Evolutionary conservation across 805 yeast genomes (phyloP), one percentile per base, ranked within the genome.

Genomic region (Torulaspora indica): DNA sequence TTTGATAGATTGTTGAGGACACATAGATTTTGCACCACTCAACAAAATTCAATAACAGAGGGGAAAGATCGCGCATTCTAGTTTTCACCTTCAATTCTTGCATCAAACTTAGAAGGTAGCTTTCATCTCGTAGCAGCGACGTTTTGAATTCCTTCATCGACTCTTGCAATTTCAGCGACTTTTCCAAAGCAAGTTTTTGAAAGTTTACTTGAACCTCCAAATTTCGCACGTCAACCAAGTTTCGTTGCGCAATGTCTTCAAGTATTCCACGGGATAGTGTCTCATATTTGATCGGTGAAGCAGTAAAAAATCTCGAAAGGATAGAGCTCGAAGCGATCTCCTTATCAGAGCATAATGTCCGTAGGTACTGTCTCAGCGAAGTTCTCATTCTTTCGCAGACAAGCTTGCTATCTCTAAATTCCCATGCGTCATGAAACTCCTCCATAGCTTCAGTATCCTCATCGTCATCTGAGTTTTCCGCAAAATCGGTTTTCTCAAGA

Each of bases 21-120:
- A 87, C 64, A 60, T 89, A 91, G 8, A 91, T 76, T 48, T 88
- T 79, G 48, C 83, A 77, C 87, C 96, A 83, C 53, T 85, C 88
- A 33, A 87, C 71, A 51, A 90, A 81, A 38, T 85, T 76, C 50
- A 73, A 72, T 35, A 89, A 69, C 30, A 85, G 71, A 1, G 85
- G 83, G 5, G 91, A 77, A 38, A 88, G 68, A 7, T 84, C 78
- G 9, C 66, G 65, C 5, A 85, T 73, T 10, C 67, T 69, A 0
- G 68, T 61, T 31, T 80, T 75, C 3, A 63, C 59, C 42, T 83
- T 82, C 20, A 93, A 69, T 54, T 88, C 95, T 23, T 71, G 57
- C 52, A 91, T 81, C 8, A 91, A 61, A 14, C 73, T 68, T 2
- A 76, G 65, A 17, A 90, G 64, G 3, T 90, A 89, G 29, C 73